Conservation (phyloP, 768 basidiomycete genomes). For the Lentinula sp. region DNA sequence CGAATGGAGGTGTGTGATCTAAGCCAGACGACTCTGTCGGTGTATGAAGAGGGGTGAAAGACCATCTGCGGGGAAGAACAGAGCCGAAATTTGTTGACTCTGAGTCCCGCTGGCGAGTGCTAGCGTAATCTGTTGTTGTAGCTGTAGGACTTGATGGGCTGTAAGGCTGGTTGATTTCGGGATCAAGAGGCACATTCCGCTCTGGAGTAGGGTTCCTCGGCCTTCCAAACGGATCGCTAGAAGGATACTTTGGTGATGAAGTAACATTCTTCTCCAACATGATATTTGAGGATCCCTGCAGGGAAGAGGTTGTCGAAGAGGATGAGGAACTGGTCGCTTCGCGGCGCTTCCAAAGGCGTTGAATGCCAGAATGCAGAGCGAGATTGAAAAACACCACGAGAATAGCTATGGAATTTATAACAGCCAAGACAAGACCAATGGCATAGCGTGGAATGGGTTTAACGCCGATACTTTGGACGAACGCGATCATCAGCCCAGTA, state of each 20-base stretch:
- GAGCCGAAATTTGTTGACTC: constrained; percentile 10
- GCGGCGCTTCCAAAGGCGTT: constrained; percentile 21
- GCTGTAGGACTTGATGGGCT: constrained; percentile 20
- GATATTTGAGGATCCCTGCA: constrained; percentile 10
- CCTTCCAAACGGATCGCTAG: constrained; percentile 12
- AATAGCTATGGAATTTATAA: constrained; percentile 66
- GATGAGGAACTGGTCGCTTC: neutral
- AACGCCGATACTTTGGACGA: constrained; percentile 58
- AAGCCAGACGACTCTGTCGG: constrained; percentile 6
- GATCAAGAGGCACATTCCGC: constrained; percentile 23
- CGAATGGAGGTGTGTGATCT: constrained; percentile 1
- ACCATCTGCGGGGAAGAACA: constrained; percentile 11
- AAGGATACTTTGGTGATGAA: constrained; percentile 2
- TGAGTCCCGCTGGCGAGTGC: constrained; percentile 4
- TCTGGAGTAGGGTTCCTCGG: constrained; percentile 37
- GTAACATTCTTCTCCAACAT: constrained; percentile 22
- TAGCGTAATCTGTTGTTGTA: constrained; percentile 4
- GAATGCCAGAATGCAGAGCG: constrained; percentile 40
- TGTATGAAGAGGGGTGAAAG: constrained; percentile 10
- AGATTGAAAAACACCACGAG: constrained; percentile 66
- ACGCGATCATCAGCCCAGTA: constrained; percentile 70
- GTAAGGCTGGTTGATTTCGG: constrained; percentile 26
- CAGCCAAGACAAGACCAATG: constrained; percentile 70
- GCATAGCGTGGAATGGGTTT: constrained; percentile 74
- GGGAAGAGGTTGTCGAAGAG: constrained; percentile 5